Percentiles rank a stretch among this genome's conserved stretches.
These are phyloP conservation scores for Pneumocystis canis DNA, from an alignment of 1,139 yeast genomes.

Conservation along the genomic window DNA sequence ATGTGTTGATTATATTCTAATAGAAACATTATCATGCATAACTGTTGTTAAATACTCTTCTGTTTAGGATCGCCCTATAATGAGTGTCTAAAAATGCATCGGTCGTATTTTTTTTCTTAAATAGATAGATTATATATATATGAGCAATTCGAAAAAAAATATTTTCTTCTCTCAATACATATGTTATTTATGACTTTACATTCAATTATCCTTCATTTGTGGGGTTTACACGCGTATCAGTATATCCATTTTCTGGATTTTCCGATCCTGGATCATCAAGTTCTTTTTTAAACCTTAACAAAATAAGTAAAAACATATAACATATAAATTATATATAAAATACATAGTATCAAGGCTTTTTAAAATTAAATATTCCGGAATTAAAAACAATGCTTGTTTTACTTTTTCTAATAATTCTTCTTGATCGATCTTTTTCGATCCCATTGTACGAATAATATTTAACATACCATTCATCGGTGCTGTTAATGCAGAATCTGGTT, in stretches of 20 bases:
- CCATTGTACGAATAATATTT: not conserved
- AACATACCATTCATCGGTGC: conserved; percentile 1
- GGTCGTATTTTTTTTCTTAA: no score
- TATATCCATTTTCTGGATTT: not conserved
- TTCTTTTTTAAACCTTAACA: not conserved
- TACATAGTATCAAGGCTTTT: conserved; percentile 6
- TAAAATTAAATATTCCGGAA: conserved; percentile 5
- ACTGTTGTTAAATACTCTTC: no score
- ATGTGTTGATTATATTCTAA: no score
- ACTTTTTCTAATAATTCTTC: not conserved
- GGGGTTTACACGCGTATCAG: not conserved
- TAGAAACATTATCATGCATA: no score
- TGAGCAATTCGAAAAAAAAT: no score
- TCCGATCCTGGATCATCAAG: not conserved
- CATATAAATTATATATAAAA: not conserved
- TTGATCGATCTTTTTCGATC: not conserved
- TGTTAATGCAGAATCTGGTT: not conserved
- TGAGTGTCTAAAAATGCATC: no score
- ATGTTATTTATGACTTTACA: no score
- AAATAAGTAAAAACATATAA: not conserved
- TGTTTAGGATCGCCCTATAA: no score
- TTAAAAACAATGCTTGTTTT: conserved; percentile 2
- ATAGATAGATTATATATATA: no score
- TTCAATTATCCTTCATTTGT: not conserved
- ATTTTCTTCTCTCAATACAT: no score